Base-by-base conservation (phyloP, 306 rosid genomes). In the Citrullus mucosospermus region DNA sequence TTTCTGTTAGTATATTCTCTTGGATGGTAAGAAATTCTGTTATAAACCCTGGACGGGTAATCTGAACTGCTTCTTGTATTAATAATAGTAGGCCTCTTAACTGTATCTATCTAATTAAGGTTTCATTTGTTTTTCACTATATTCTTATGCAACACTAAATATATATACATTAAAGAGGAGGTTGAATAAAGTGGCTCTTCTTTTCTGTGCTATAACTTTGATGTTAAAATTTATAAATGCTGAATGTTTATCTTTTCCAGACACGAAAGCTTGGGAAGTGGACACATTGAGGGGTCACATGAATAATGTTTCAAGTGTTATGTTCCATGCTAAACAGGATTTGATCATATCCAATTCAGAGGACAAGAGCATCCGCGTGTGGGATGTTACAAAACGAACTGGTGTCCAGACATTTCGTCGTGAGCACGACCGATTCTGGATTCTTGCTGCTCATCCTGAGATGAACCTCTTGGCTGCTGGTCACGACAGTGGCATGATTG, bases 261-360 rank as follows among this genome's bases (percentile, higher is more conserved):
- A 94, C 72, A 94, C 98, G 9, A 92, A 94, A 87, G 98, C 98
- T 75, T 92, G 97, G 98, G 97, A 91, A 89, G 97, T 94, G 81
- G 98, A 94, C 86, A 94, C 98, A 36, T 77, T 94, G 89, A 90
- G 97, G 79, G 98, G 98, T 77, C 98, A 94, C 87, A 94, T 87
- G 92, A 94, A 94, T 85, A 94, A 94, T 77, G 98, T 94, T 80
- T 94, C 98, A 78, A 90, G 96, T 87, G 98, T 92, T 56, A 86
- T 92, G 97, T 94, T 94, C 86, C 96, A 94, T 84, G 92, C 96
- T 75, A 94, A 94, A 82, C 98, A 92, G 86, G 98, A 94, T 81
- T 89, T 94, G 76, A 92, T 94, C 79, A 92, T 94, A 74, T 94
- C 98, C 57, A 94, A 94, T 84, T 94, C 98, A 28, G 98, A 94